A percentile compares a stretch with the other conserved stretches of the same genome.
These are phyloP conservation scores for Talaromyces wortmannii DNA, from an alignment of 495 filamentous ascomycete genomes.

Conservation along the genomic window DNA sequence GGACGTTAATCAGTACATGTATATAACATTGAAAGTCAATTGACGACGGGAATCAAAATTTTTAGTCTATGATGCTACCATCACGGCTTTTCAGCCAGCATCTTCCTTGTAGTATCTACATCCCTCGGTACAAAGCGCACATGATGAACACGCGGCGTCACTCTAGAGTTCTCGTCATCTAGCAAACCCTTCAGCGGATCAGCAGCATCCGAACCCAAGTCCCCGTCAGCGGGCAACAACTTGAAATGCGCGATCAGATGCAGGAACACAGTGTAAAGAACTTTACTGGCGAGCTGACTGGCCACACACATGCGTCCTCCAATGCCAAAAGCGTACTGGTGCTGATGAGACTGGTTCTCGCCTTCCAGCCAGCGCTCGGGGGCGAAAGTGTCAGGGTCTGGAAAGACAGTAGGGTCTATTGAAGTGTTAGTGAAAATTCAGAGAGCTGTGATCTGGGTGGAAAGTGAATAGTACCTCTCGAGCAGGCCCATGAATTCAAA, in stretches of 20 bases:
- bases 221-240: neutral
- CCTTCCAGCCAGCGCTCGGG: conserved; percentile 34
- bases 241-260: neutral
- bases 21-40: no score
- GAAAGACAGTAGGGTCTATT: conserved; percentile 20
- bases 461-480: neutral
- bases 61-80: neutral
- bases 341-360: neutral
- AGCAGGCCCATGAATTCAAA: neutral
- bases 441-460: neutral
- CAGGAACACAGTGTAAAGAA: neutral
- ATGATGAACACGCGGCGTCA: neutral
- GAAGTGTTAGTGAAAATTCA: neutral
- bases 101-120: neutral
- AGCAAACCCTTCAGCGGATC: neutral
- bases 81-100: neutral
- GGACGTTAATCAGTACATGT: no score
- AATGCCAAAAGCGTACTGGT: neutral
- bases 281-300: neutral
- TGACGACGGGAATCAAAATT: neutral
- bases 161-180: neutral
- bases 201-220: neutral
- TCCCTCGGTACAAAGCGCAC: neutral
- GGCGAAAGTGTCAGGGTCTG: conserved; percentile 27
- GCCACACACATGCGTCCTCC: neutral